A percentile compares a stretch with the other conserved stretches of the same genome.
Evolutionary conservation across 2,329 filamentous ascomycete genomes (phyloP).

Genomic region (Penicillium paneum): DNA sequence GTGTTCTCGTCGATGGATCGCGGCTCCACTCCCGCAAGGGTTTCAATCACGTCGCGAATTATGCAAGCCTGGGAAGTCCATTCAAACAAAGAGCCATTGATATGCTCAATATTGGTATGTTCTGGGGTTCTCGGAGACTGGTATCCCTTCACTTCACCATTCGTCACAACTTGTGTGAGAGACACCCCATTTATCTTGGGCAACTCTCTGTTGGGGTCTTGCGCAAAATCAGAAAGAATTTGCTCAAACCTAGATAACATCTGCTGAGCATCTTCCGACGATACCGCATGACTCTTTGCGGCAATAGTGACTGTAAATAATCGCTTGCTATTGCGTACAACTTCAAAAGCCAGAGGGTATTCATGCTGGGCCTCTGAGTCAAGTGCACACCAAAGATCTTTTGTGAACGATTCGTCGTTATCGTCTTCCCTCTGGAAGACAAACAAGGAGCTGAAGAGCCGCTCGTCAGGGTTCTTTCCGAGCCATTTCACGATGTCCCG

Average conservation of each 20-base stretch:
- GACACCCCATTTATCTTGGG: conserved; percentile 13
- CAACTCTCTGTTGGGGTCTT: conserved; percentile 27
- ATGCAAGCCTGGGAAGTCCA: conserved; percentile 57
- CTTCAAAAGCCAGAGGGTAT: conserved; percentile 76
- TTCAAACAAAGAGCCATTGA: conserved; percentile 41
- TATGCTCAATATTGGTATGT: neutral
- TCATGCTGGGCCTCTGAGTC: conserved; percentile 55
- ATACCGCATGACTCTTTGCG: conserved; percentile 50
- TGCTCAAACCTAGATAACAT: conserved; percentile 47
- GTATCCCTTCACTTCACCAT: neutral
- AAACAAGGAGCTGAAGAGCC: conserved; percentile 77
- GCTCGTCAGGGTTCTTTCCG: conserved; percentile 50
- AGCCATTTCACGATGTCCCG: conserved; percentile 80
- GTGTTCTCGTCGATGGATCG: conserved; percentile 55
- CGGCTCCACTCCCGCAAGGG: conserved; percentile 55
- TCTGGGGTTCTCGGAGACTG: neutral
- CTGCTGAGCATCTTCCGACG: conserved; percentile 31
- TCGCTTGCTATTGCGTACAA: conserved; percentile 52
- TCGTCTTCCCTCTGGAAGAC: conserved; percentile 64
- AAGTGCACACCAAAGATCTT: conserved; percentile 54
- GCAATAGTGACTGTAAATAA: conserved; percentile 59
- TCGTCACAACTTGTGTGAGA: neutral
- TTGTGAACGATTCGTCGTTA: conserved; percentile 19
- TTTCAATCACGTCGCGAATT: conserved; percentile 62
- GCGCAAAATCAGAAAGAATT: conserved; percentile 36